Conservation (phyloP, 1,139 yeast genomes). For the Torulaspora pretoriensis region DNA sequence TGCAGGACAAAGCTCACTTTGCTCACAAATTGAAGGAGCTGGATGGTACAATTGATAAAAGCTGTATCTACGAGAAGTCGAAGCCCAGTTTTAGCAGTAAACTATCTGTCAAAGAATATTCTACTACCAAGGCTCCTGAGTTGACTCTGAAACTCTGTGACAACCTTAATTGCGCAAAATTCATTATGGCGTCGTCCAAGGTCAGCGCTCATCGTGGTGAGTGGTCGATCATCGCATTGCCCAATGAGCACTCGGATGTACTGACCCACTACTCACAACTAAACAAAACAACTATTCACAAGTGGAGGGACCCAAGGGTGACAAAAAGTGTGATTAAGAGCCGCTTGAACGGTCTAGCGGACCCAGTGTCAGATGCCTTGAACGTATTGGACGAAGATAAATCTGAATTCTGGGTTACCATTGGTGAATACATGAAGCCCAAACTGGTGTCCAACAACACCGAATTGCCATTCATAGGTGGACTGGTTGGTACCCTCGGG, state of each 20-base stretch:
- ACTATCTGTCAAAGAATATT: conserved; percentile 7
- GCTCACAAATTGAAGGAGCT: conserved; percentile 6
- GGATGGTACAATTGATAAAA: conserved; percentile 23
- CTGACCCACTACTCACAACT: conserved; percentile 51
- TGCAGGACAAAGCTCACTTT: neutral
- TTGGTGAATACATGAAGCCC: conserved; percentile 49
- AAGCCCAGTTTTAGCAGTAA: neutral
- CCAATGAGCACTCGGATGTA: conserved; percentile 51
- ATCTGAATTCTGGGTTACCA: conserved; percentile 33
- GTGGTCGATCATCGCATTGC: conserved; percentile 83
- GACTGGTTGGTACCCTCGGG: conserved; percentile 76
- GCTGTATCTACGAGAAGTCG: conserved; percentile 17
- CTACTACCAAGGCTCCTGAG: conserved; percentile 18
- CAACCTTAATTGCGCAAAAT: conserved; percentile 21
- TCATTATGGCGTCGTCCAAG: conserved; percentile 32
- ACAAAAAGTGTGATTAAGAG: conserved; percentile 7
- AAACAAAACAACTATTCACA: conserved; percentile 36
- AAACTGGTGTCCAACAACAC: conserved; percentile 24
- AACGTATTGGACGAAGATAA: conserved; percentile 23
- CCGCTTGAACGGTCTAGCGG: conserved; percentile 2
- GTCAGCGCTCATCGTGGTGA: conserved; percentile 46
- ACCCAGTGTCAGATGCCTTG: conserved; percentile 9
- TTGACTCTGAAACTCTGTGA: conserved; percentile 28
- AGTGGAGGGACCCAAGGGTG: conserved; percentile 29
- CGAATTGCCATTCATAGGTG: conserved; percentile 77